Base-by-base conservation (phyloP, 2,329 filamentous ascomycete genomes). In the Pseudopithomyces chartarum region DNA sequence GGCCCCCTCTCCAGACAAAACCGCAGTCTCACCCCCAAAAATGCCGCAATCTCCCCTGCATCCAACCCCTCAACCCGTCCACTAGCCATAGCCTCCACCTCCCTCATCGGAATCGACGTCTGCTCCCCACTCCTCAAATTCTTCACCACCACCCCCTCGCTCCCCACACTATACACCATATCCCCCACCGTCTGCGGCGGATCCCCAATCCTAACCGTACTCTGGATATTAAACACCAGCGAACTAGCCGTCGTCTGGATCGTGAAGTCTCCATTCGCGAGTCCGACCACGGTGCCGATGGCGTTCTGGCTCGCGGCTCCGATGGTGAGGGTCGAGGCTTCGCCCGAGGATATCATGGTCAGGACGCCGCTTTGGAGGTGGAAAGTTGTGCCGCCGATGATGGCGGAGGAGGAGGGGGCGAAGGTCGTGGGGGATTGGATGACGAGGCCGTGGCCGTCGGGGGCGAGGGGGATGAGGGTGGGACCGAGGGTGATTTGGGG, bases 401-500 rank as follows among this genome's bases (percentile, higher is more conserved):
- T 17, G 23, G 48, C 38, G 1, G 48, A 51, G 23, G 23, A 36
- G 5, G 38, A 42, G 20, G 38, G 36, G 19, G 36, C 23, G 6
- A 51, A 22, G 11, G 48, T 42, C 1, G 38, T 51, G 11, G 38
- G 22, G 11, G 48, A 42, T 7, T 51, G 48, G 13, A 51, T 32
- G 5, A 51, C 26, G 10, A 51, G 8, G n/a, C 48, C 48, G 15
- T 51, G 48, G 8, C 38, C 38, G 11, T 51, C 26, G 15, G 38
- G 48, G 12, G 48, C 48, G 13, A 51, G 10, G n/a, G 48, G 48
- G 3, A 51, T 42, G 33, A 51, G 10, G 26, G 38, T 51, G 17
- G 48, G 48, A 6, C 48, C 48, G 11, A 22, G 23, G 10, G 48
- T 51, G 11, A 51, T 51, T 2, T 43, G 48, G 42, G 48, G 48